Conservation (phyloP, 2,329 filamentous ascomycete species). For the Talaromyces sp. region DNA sequence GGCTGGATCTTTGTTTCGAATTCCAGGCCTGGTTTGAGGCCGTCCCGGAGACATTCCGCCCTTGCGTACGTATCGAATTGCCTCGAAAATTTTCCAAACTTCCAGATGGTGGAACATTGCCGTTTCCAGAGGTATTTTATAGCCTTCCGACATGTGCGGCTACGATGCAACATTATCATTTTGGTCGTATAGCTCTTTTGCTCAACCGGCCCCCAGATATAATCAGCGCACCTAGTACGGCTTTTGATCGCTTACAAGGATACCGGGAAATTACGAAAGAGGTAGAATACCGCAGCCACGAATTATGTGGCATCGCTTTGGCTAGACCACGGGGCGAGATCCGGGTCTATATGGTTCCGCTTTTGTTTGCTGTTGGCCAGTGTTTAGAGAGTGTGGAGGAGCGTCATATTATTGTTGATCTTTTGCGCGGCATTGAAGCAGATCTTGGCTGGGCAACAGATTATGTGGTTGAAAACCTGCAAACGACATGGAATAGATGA, state of each 20-base stretch:
- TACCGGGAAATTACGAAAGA: constrained; percentile 61
- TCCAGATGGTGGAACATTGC: constrained; percentile 35
- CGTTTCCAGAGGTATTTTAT: constrained; percentile 63
- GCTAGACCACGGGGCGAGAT: constrained; percentile 59
- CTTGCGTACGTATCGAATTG: constrained; percentile 35
- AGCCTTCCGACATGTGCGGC: constrained; percentile 63
- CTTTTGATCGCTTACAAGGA: constrained; percentile 57
- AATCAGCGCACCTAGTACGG: constrained; percentile 54
- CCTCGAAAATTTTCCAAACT: constrained; percentile 56
- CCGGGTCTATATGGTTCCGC: constrained; percentile 61
- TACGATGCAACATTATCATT: constrained; percentile 62
- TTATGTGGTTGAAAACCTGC: background rate
- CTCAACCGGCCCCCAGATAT: constrained; percentile 63
- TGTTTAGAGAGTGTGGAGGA: constrained; percentile 57
- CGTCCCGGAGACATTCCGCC: constrained; percentile 58
- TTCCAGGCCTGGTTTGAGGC: constrained; percentile 61
- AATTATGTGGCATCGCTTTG: constrained; percentile 62
- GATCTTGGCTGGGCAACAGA: constrained; percentile 53
- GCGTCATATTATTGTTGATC: constrained; percentile 56
- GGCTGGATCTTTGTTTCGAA: constrained; percentile 58
- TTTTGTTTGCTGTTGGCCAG: constrained; percentile 63
- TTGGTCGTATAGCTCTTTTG: constrained; percentile 40
- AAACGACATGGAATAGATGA: constrained; percentile 2
- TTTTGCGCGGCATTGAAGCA: constrained; percentile 61
- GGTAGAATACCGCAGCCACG: constrained; percentile 58